A percentile compares a stretch with the other conserved stretches of the same genome.
Evolutionary conservation across 148 eudicot species (phyloP).

Genomic region (Diospyros kaki): DNA sequence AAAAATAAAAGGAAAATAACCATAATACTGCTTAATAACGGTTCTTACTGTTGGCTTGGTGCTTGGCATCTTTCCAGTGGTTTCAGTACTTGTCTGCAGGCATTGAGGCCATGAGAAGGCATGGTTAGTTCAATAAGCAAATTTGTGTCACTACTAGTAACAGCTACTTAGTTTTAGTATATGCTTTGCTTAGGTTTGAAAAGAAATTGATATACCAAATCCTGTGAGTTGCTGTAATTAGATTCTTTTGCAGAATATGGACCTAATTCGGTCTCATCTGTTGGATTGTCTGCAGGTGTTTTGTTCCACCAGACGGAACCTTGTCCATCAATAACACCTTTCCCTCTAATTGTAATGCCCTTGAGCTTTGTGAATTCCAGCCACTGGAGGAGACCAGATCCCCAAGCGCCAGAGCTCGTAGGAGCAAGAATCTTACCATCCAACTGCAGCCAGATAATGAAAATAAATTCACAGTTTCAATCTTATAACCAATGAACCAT

Average conservation of each 20-base stretch:
- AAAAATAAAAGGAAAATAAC: no score
- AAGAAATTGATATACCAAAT: background rate
- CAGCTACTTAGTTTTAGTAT: background rate
- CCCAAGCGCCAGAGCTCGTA: slow-evolving; percentile 20
- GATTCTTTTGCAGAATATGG: background rate
- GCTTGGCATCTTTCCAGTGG: slow-evolving; percentile 21
- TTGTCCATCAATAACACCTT: slow-evolving; percentile 29
- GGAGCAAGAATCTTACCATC: slow-evolving; percentile 38
- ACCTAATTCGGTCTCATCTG: background rate
- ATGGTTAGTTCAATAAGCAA: background rate
- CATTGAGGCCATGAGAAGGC: background rate
- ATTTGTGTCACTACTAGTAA: background rate
- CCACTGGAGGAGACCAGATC: slow-evolving; percentile 31
- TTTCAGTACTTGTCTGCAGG: slow-evolving; percentile 14
- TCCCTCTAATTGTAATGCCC: slow-evolving; percentile 25
- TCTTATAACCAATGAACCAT: no score
- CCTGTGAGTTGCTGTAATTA: background rate
- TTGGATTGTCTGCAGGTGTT: no score
- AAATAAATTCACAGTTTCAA: background rate
- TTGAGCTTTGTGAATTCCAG: slow-evolving; percentile 19
- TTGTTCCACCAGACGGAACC: slow-evolving; percentile 32
- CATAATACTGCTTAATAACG: no score
- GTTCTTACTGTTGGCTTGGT: slow-evolving; percentile 29
- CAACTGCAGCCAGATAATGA: slow-evolving; percentile 13
- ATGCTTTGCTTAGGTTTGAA: no score